Evolutionary conservation across 495 filamentous ascomycete genomes (phyloP).

Genomic region (Beverwykella pulmonaria): DNA sequence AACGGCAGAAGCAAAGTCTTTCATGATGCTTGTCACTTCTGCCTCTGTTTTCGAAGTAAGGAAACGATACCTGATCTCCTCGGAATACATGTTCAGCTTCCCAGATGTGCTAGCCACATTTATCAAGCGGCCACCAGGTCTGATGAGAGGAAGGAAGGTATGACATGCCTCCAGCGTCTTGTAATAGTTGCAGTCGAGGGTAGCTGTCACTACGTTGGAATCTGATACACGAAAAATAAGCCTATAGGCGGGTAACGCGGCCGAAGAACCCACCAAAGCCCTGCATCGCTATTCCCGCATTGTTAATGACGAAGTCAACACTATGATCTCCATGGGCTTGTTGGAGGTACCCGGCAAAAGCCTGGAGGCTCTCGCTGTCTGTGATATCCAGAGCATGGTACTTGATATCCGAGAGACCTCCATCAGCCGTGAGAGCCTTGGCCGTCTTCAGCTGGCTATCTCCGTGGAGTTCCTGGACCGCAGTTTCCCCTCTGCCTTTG

Average conservation of each 20-base stretch:
- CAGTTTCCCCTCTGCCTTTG: constrained; percentile 47
- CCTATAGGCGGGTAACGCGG: not conserved
- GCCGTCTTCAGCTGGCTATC: constrained; percentile 50
- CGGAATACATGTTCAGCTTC: constrained; percentile 49
- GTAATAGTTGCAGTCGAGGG: constrained; percentile 54
- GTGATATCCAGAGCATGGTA: constrained; percentile 52
- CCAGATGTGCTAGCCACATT: constrained; percentile 53
- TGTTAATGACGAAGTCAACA: constrained; percentile 56
- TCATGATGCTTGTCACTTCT: constrained; percentile 51
- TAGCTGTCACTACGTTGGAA: constrained; percentile 52
- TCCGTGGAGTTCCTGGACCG: constrained; percentile 45
- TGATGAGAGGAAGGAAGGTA: constrained; percentile 50
- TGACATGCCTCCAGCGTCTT: constrained; percentile 50
- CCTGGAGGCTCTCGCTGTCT: constrained; percentile 46
- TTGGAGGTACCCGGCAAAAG: constrained; percentile 48
- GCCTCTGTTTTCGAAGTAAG: constrained; percentile 41
- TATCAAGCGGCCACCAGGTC: constrained; percentile 48
- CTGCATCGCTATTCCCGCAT: constrained; percentile 50
- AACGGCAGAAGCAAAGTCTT: constrained; percentile 49
- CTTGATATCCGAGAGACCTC: constrained; percentile 50
- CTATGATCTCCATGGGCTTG: constrained; percentile 52
- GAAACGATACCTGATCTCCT: constrained; percentile 44
- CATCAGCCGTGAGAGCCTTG: constrained; percentile 48
- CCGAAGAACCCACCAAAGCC: constrained; percentile 39
- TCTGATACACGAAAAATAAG: constrained; percentile 35